Conservation (phyloP, 2,329 filamentous ascomycete species). For the Aureobasidium sp. region DNA sequence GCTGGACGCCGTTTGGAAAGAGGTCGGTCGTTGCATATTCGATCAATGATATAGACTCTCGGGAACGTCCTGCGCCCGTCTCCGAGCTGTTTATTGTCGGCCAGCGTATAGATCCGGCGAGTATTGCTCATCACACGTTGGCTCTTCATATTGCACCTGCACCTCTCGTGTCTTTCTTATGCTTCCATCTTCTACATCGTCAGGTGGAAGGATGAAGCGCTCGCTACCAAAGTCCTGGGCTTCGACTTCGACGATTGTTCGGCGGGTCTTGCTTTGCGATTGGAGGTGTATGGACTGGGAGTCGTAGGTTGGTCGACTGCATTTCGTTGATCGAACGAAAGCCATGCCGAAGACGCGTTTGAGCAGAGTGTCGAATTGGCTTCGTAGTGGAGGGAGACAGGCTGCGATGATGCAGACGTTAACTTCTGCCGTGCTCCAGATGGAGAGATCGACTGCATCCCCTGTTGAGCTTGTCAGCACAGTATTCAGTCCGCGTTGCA, state of each 20-base stretch:
- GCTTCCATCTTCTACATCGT: constrained; percentile 4
- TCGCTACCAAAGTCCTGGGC: constrained; percentile 6
- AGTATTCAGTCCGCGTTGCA: too few species aligned
- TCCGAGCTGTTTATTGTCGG: background rate
- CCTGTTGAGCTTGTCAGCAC: background rate
- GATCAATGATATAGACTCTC: background rate
- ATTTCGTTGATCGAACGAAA: background rate
- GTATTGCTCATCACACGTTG: background rate
- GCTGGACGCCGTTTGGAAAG: background rate
- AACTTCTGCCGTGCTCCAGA: constrained; percentile 17
- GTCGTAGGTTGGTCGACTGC: background rate
- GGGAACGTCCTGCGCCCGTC: background rate
- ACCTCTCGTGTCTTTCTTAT: constrained; percentile 6
- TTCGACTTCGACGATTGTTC: background rate
- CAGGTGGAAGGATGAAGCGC: background rate
- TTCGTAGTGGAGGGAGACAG: constrained; percentile 16
- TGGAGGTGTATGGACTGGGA: background rate
- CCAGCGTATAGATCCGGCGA: background rate
- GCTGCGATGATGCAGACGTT: constrained; percentile 18
- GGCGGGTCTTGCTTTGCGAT: background rate
- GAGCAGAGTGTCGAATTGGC: constrained; percentile 16
- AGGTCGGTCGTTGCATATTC: background rate
- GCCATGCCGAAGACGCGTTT: constrained; percentile 12
- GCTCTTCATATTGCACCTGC: constrained; percentile 5
- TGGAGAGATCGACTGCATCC: constrained; percentile 16